Evolutionary conservation across 2,329 filamentous ascomycete genomes (phyloP), one percentile per base, ranked within the genome.

Genomic region (Fusarium musae): DNA sequence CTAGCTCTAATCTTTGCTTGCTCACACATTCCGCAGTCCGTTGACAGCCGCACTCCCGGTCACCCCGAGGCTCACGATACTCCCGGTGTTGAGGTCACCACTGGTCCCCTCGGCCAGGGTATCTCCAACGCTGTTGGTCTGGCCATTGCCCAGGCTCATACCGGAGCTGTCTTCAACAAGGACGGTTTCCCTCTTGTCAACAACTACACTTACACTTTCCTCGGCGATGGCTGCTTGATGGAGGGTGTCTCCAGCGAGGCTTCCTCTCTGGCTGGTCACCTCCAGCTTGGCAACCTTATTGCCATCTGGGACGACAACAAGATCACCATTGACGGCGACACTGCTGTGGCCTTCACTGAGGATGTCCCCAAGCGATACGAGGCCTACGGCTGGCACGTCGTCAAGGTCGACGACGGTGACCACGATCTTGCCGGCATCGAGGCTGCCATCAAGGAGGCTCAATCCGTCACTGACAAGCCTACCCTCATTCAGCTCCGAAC

Each of bases 281-380:
- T 98, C 84, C 93, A 98, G 90, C 91, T 99, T 75, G 96, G 96
- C 83, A 99, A 98, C 90, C 89, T 99, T 81, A 98, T 98, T 85
- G 91, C 90, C 85, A 90, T 99, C 85, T 99, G 96, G 85, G 96
- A 99, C 82, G 96, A 99, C 89, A 99, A 99, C 91, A 93, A 97
- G 85, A 98, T 99, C 82, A 97, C 89, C 79, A 92, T 91, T 82
- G 96, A 99, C 82, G 96, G 96, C 85, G 93, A 97, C 88, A 98
- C 93, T 86, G 96, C 96, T 87, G 92, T 90, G 81, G 93, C 96
- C 77, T 98, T 99, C 89, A 99, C 96, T 69, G 96, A 99, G 88
- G 95, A 99, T 79, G 96, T 98, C 70, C 84, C 89, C 80, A 96
- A 97, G 90, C 92, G 96, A 81, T 98, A 98, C 84, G 94, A 98